These are phyloP conservation scores for Neonectria neomacrospora DNA, from an alignment of 2,329 filamentous ascomycete genomes.

Conservation along the genomic window DNA sequence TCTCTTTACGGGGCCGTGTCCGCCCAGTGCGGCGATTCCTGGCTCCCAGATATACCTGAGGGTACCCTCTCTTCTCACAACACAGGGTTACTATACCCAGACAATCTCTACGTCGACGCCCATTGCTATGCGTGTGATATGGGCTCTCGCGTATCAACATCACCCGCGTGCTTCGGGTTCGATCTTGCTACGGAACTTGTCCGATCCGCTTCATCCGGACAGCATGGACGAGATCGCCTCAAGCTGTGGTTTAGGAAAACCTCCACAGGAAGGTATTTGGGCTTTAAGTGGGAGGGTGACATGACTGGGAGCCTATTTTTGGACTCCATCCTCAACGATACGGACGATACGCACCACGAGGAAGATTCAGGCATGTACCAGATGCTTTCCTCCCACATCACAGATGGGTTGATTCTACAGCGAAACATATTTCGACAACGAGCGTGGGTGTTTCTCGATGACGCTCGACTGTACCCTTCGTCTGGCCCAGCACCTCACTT, in stretches of 20 bases:
- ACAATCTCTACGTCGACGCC: slow-evolving; percentile 19
- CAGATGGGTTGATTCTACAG: not conserved
- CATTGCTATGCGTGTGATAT: not conserved
- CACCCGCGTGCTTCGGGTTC: slow-evolving; percentile 1
- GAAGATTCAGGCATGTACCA: slow-evolving; percentile 8
- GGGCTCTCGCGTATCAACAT: not conserved
- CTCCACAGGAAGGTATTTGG: too few species aligned
- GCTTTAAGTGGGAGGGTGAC: too few species aligned
- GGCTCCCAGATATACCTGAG: not conserved
- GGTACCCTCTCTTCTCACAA: not conserved
- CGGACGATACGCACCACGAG: too few species aligned
- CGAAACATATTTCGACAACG: slow-evolving; percentile 18
- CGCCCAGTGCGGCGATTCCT: slow-evolving; percentile 6
- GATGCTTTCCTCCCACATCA: not conserved
- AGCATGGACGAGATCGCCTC: not conserved
- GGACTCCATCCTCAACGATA: too few species aligned
- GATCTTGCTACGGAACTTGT: slow-evolving; percentile 1
- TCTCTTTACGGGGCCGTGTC: slow-evolving; percentile 31
- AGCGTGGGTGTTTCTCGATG: slow-evolving; percentile 30
- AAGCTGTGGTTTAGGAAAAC: not conserved
- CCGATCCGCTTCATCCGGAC: not conserved
- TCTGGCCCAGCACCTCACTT: slow-evolving; percentile 1
- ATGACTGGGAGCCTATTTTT: too few species aligned
- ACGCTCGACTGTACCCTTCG: slow-evolving; percentile 9
- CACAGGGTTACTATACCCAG: slow-evolving; percentile 16